Evolutionary conservation across 768 basidiomycete species (phyloP), one percentile per base, ranked within the genome.

Genomic region (Pisolithus microcarpus): DNA sequence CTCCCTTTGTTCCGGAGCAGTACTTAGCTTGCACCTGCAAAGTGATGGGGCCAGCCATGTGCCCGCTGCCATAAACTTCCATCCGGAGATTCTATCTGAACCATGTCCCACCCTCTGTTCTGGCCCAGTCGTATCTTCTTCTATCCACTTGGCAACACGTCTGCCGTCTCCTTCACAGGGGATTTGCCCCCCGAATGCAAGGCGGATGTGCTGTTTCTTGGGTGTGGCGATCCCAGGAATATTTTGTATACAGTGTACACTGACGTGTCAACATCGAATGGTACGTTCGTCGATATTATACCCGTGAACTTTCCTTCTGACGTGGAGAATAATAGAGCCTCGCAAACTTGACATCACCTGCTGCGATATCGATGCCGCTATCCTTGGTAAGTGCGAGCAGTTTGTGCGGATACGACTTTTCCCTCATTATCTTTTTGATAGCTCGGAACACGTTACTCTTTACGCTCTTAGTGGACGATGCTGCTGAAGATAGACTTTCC

Each of bases 121-220:
- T 78, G 74, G 71, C 74, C 71, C 2, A 69, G 65, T 7, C 72
- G 69, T 53, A 57, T 57, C 4, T 76, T 68, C 48, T 81, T 77
- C 66, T 80, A 80, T 59, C 72, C 78, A 4, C 68, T 78, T 7
- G 79, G 80, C 24, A 79, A 80, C 57, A 79, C 78, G 0, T 65
- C 76, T 11, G 72, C 80, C 2, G 61, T 73, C 7, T 75, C 66
- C 52, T 62, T 80, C 18, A 73, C 75, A 5, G 61, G 71, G 37
- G 67, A 73, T 38, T 57, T 80, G 7, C 58, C 74, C 49, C 72
- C 74, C 0, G 75, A 76, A 50, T 56, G 69, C 38, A 46, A 61
- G n/a, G 75, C 73, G 6, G 60, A 69, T 19, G 59, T 78, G 19
- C 67, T 81, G 8, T 66, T 78, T 9, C 68, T 80, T 37, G 79